Evolutionary conservation across 2,329 filamentous ascomycete species (phyloP).

Genomic region (Chaetomium sp.): DNA sequence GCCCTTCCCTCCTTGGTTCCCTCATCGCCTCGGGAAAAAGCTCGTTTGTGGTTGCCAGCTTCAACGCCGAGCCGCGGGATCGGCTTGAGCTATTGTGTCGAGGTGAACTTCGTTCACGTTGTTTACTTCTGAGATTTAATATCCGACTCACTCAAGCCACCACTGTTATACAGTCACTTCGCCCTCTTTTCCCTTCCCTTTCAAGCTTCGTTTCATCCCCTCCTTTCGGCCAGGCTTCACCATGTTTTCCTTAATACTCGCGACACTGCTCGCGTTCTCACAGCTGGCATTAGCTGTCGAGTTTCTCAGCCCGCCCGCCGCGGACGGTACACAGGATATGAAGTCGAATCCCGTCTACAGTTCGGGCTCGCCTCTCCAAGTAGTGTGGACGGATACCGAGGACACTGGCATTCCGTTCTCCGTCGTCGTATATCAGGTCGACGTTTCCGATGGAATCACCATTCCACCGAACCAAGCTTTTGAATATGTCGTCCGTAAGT

Average conservation of each 20-base stretch:
- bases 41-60: too few species aligned
- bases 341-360: background rate
- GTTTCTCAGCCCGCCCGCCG: background rate
- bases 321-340: background rate
- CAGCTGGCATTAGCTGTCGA: background rate
- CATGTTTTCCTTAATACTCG: background rate
- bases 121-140: too few species aligned
- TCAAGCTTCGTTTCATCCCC: too few species aligned
- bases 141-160: too few species aligned
- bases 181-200: too few species aligned
- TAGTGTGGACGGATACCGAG: background rate
- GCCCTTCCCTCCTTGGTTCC: too few species aligned
- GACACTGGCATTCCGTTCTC: background rate
- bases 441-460: background rate
- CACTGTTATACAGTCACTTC: too few species aligned
- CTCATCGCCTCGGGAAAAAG: too few species aligned
- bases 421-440: background rate
- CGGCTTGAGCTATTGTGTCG: too few species aligned
- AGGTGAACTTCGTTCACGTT: too few species aligned
- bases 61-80: too few species aligned
- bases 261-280: background rate
- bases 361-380: background rate
- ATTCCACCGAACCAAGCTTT: background rate
- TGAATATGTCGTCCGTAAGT: slow-evolving; percentile 1
- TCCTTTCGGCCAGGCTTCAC: background rate